A percentile compares a stretch with the other conserved stretches of the same genome.
Conservation (phyloP, 2,329 filamentous ascomycete genomes). For the Raffaelea ambrosiae region DNA sequence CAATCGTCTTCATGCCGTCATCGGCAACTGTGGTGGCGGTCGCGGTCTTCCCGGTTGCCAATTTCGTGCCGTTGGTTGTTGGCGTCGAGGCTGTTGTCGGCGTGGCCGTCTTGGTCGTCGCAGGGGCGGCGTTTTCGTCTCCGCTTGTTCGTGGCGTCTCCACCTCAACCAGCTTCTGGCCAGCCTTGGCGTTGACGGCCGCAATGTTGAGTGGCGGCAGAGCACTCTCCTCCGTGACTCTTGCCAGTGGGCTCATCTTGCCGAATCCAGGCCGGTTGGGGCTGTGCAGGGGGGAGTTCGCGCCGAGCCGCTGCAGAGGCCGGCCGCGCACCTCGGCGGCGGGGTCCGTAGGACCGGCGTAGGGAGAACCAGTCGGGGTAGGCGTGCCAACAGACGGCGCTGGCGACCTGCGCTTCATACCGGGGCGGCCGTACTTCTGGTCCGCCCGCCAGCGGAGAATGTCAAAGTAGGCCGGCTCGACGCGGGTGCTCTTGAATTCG, state of each 20-base stretch:
- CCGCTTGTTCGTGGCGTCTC: conserved; percentile 42
- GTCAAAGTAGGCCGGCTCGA: conserved; percentile 89
- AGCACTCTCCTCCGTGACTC: conserved; percentile 61
- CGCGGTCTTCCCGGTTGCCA: not conserved
- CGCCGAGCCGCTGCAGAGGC: conserved; percentile 60
- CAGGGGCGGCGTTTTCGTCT: conserved; percentile 22
- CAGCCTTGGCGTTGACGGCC: conserved; percentile 29
- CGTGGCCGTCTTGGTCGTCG: not conserved
- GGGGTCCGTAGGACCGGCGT: conserved; percentile 55
- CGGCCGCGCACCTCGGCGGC: conserved; percentile 57
- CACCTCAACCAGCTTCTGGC: conserved; percentile 45
- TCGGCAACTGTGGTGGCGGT: conserved; percentile 26
- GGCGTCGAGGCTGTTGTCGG: not conserved
- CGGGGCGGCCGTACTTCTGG: conserved; percentile 77
- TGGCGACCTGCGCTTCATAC: conserved; percentile 45
- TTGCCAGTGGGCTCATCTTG: conserved; percentile 63
- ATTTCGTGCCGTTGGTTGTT: not conserved
- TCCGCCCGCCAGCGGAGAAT: conserved; percentile 93
- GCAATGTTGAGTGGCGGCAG: conserved; percentile 24
- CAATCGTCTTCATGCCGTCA: conserved; percentile 53
- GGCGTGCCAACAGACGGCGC: conserved; percentile 33
- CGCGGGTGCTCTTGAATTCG: conserved; percentile 80
- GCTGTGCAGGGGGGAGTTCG: conserved; percentile 53
- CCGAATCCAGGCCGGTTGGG: conserved; percentile 57
- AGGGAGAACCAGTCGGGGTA: conserved; percentile 47